phyloP scores from a whole-genome alignment of 352 stramenopile species.

The Elongisporangium prolatum region DNA sequence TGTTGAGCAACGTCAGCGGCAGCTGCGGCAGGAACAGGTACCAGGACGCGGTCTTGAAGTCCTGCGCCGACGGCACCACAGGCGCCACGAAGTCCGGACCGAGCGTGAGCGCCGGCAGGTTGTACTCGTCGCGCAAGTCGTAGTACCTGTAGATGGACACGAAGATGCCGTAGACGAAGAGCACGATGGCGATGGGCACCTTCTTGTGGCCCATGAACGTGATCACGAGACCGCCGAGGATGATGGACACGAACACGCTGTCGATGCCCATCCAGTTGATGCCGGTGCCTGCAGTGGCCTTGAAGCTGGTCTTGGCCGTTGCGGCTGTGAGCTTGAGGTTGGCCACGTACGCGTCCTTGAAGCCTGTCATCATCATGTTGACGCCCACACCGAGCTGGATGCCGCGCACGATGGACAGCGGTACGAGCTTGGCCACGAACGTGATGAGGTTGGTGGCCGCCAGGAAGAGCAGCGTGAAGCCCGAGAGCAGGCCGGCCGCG shows the following conservation, averaged over 20 bases:
- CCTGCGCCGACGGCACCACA: slow-evolving; percentile 40
- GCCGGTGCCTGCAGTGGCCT: slow-evolving; percentile 7
- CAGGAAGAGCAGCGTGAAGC: slow-evolving; percentile 47
- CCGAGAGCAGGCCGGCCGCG: slow-evolving; percentile 84
- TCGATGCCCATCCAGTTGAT: slow-evolving; percentile 63
- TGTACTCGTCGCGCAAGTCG: slow-evolving; percentile 36
- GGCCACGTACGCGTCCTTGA: slow-evolving; percentile 61
- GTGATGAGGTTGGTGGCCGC: slow-evolving; percentile 89
- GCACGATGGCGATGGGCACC: slow-evolving; percentile 55
- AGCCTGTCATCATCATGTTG: slow-evolving; percentile 81
- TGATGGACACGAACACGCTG: slow-evolving; percentile 55
- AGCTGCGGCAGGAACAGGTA: slow-evolving; percentile 89
- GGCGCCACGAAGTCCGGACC: slow-evolving; percentile 58
- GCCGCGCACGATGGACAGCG: slow-evolving; percentile 85
- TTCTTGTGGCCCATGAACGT: slow-evolving; percentile 52
- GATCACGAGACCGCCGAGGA: slow-evolving; percentile 74
- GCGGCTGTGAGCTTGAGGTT: slow-evolving; percentile 24
- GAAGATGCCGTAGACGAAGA: slow-evolving; percentile 71
- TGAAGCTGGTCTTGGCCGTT: slow-evolving; percentile 7
- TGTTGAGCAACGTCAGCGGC: slow-evolving; percentile 91
- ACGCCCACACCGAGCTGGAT: slow-evolving; percentile 91
- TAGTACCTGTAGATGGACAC: slow-evolving; percentile 60
- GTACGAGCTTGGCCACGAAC: slow-evolving; percentile 83
- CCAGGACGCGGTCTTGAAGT: slow-evolving; percentile 74
- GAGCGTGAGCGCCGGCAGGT: slow-evolving; percentile 42